Evolutionary conservation across 345 rosid genomes (phyloP), one percentile per base, ranked within the genome.

Genomic region (Euphorbia tirucalli): DNA sequence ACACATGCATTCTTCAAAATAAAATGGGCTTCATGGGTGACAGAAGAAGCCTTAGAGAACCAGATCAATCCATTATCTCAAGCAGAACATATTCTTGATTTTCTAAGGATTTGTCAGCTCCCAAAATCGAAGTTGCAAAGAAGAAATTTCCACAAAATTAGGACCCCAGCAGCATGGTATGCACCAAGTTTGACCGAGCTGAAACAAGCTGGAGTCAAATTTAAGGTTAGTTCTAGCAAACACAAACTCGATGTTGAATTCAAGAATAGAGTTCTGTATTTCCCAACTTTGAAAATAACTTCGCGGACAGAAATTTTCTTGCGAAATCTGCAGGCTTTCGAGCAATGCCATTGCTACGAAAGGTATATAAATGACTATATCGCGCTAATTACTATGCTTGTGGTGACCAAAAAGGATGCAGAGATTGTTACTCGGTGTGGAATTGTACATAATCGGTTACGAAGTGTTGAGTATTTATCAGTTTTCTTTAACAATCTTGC

Each of bases 41-140:
- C 19, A 2, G 16, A 14, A 0, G 11, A 27, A 16, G 22, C 44
- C 15, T 56, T 44, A 16, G 56, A 30, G 43, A 61, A 25, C 18
- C n/a, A 7, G 0, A 18, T 31, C 6, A 35, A 35, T 35, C 7
- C 7, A 35, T 67, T 39, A 19, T 11, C 13, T 0, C 10, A 52
- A 39, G 69, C 55, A 2, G 58, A 55, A n/a, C 79, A 76, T 65
- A 14, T 76, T 54, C 58, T 77, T 61, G 73, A 77, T 6, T 68
- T 69, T 13, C 61, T 72, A 0, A 68, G 66, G 18, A 64, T 21
- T 32, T 68, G 8, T 58, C 54, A 60, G 18, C 5, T 4, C 6
- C 70, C 73, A 1, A 11, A 1, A 31, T 14, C 32, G 24, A 15
- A 25, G 9, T 24, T 3, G 3, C 2, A 35, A 7, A 35, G 39